Evolutionary conservation across 2,329 filamentous ascomycete species (phyloP), one percentile per base, ranked within the genome.

Genomic region (Diaporthe sp.): DNA sequence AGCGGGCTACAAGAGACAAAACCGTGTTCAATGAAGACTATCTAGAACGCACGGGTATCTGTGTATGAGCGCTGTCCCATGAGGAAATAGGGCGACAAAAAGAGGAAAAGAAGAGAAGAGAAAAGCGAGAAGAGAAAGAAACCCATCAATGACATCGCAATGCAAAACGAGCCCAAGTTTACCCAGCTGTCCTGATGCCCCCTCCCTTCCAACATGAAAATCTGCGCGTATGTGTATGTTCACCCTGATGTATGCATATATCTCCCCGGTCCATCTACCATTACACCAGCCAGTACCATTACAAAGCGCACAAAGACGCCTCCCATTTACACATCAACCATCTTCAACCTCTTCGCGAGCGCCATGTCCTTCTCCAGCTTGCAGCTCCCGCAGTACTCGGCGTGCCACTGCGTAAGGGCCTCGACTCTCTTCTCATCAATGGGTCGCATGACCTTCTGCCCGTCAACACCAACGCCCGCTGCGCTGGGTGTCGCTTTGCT

Each of bases 361-460:
- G 76, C 31, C 17, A 44, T 46, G 28, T 81, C 79, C 75, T 83
- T 84, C 78, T 92, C 90, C 15, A 81, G 81, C 77, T 82, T 84
- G 78, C 90, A 92, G 80, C 90, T 91, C 42, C 89, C 87, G 74
- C 90, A 92, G 78, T 92, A 90, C 76, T 85, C 85, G 4, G 86
- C 83, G 75, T 89, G 84, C 89, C 90, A 92, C 67, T 82, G 79
- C 77, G 83, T 82, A 75, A 91, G 79, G 57, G 80, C 82, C 75
- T 84, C 82, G 75, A 82, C 81, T 76, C 81, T 80, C 72, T 83
- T 79, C 53, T 78, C 77, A 37, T 81, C 76, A 68, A 78, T 80
- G 51, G 79, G 79, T 58, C 79, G 77, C 79, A 82, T 79, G 77
- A 53, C 76, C 74, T 28, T 81, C 79, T 69, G 76, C 77, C 78